Base-by-base conservation (phyloP, 2,329 filamentous ascomycete genomes). In the Metarhizium brunneum region DNA sequence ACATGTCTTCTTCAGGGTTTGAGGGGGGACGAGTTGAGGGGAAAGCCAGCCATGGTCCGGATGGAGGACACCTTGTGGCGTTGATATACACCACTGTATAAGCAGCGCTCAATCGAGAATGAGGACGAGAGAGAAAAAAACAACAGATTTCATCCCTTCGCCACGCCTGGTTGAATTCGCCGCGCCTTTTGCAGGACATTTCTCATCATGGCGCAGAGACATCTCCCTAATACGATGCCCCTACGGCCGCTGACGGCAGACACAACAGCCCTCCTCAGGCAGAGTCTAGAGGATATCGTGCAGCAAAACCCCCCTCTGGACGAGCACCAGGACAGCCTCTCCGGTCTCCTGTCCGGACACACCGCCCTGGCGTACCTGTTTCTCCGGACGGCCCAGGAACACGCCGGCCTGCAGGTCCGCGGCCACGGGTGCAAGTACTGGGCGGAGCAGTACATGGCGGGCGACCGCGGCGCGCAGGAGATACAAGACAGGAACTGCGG, bases 331-430 rank as follows among this genome's bases (percentile, higher is more conserved):
- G 63, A 64, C 11, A 59, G 67, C 14, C 65, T 76, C 13, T 69
- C 72, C n/a, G 81, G 81, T 0, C 63, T 84, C 13, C 80, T 77
- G 61, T 69, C 67, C 2, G 81, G 80, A 1, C 80, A 79, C 16
- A 82, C 79, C 2, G 77, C 78, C 14, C 68, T 82, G n/a, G 77
- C 79, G 4, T 80, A 80, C 58, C 69, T 84, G 10, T 80, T 84
- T 65, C 73, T 79, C 25, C 70, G 71, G 8, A 68, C 82, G 2
- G 78, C 76, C 6, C 64, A 65, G 2, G 58, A 65, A 2, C 71
- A 76, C 29, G 77, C 79, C 0, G 64, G 74, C 42, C 58, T 81
- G 2, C 59, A 66, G 10, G 67, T 82, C 56, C 65, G 68, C 36
- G 71, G 71, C 1, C 72, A 77, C 56, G 64, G 67, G 1, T 65